phyloP scores from a whole-genome alignment of 2,329 filamentous ascomycete genomes.

The Hawksworthiomyces lignivorus region DNA sequence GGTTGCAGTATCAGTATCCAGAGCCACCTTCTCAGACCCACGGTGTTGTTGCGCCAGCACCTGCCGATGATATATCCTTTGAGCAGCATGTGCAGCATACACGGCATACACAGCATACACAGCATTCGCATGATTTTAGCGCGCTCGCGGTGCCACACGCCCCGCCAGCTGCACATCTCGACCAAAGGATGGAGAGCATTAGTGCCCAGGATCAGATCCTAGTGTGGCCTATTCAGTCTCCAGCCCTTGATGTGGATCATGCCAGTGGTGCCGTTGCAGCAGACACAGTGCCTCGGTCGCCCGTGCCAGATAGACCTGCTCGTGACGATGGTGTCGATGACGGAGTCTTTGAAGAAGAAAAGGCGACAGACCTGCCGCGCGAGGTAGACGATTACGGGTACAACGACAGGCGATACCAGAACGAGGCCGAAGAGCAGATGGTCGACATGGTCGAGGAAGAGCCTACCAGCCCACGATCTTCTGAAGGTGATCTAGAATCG shows the following conservation, averaged over 20 bases:
- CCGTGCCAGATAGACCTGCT: background rate
- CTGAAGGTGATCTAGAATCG: slow-evolving; percentile 18
- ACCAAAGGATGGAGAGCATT: no score
- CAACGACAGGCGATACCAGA: slow-evolving; percentile 19
- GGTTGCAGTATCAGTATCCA: slow-evolving; percentile 11
- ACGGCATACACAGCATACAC: no score
- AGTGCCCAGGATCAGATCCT: background rate
- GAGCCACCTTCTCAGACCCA: no score
- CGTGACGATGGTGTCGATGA: background rate
- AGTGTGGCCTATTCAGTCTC: slow-evolving; percentile 11
- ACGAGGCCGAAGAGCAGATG: slow-evolving; percentile 22
- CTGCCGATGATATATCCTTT: background rate
- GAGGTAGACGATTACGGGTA: slow-evolving; percentile 18
- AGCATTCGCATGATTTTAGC: background rate
- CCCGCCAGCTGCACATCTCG: background rate
- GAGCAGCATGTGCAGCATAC: background rate
- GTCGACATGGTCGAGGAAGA: slow-evolving; percentile 16
- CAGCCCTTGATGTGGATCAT: slow-evolving; percentile 4
- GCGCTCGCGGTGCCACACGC: no score
- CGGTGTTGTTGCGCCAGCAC: background rate
- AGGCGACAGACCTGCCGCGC: slow-evolving; percentile 10
- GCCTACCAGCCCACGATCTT: slow-evolving; percentile 3
- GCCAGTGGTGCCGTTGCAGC: slow-evolving; percentile 1
- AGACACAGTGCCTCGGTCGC: background rate
- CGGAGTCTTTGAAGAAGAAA: slow-evolving; percentile 8